A percentile compares a stretch with the other conserved stretches of the same genome.
Evolutionary conservation across 176 grass and related monocot genomes (phyloP).

Genomic region (Musa beccarii): DNA sequence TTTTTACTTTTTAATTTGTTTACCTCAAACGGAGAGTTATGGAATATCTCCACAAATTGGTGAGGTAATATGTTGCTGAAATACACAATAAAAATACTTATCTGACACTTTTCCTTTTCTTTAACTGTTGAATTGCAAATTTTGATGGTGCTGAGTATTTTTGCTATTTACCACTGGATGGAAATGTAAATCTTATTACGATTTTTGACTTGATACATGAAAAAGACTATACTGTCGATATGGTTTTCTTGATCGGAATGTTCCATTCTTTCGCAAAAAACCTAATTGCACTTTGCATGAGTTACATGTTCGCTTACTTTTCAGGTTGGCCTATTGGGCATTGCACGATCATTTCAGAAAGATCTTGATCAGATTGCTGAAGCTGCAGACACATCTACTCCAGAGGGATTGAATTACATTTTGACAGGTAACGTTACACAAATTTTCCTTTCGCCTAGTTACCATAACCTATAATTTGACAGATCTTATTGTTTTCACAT

Average conservation of each 20-base stretch:
- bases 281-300: background rate
- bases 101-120: background rate
- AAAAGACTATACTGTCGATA: conserved; percentile 6
- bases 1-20: too few relatives aligned
- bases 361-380: conserved; percentile 94
- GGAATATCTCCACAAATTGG: too few relatives aligned
- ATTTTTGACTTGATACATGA: background rate
- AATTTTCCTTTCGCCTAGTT: background rate
- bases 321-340: conserved; percentile 89
- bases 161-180: background rate
- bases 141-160: background rate
- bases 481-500: too few relatives aligned
- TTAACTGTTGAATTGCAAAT: background rate
- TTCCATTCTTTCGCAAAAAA: background rate
- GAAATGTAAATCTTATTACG: background rate
- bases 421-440: conserved; percentile 51
- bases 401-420: conserved; percentile 77
- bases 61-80: too few relatives aligned
- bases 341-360: conserved; percentile 91
- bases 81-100: too few relatives aligned
- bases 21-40: too few relatives aligned
- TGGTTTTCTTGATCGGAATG: conserved; percentile 34
- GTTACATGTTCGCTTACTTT: conserved; percentile 13
- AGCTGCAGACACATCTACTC: conserved; percentile 87
- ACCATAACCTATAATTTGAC: too few relatives aligned